Evolutionary conservation across 768 basidiomycete species (phyloP).

Genomic region (Trametes maxima): DNA sequence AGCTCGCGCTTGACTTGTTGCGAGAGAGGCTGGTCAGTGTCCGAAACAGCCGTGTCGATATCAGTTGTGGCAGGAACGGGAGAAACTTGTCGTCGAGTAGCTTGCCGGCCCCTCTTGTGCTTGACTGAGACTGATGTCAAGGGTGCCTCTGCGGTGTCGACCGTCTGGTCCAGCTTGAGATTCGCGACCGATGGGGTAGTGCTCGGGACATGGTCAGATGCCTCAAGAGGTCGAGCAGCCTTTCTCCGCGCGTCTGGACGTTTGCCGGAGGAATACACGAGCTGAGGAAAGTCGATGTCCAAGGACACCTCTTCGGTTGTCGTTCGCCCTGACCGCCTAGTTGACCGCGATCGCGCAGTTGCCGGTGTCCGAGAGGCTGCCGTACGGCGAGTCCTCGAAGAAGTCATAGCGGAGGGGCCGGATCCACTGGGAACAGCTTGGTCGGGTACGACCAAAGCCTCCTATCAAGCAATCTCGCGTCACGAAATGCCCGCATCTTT

Average conservation of each 20-base stretch:
- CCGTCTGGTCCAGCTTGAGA: neutral
- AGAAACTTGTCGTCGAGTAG: neutral
- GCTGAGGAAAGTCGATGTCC: constrained; percentile 14
- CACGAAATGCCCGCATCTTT: neutral
- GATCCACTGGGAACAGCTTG: neutral
- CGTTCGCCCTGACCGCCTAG: neutral
- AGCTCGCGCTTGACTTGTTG: neutral
- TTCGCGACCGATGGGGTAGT: neutral
- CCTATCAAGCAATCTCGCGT: neutral
- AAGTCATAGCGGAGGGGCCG: neutral
- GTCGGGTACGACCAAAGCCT: neutral
- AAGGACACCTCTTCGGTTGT: constrained; percentile 3
- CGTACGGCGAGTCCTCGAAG: constrained; percentile 12
- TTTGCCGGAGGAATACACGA: constrained; percentile 17
- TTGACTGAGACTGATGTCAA: neutral
- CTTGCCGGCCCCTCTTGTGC: constrained; percentile 14
- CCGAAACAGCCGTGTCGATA: neutral
- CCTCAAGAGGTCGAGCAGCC: constrained; percentile 14
- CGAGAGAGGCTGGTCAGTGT: neutral
- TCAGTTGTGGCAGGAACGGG: neutral
- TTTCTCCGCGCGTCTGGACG: constrained; percentile 20
- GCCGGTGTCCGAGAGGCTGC: constrained; percentile 2
- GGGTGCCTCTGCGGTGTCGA: neutral
- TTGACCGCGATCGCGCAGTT: neutral
- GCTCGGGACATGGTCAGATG: neutral